These are phyloP conservation scores for Singerocomus rubriflavus DNA, from an alignment of 1,284 basidiomycete species.

Conservation along the genomic window DNA sequence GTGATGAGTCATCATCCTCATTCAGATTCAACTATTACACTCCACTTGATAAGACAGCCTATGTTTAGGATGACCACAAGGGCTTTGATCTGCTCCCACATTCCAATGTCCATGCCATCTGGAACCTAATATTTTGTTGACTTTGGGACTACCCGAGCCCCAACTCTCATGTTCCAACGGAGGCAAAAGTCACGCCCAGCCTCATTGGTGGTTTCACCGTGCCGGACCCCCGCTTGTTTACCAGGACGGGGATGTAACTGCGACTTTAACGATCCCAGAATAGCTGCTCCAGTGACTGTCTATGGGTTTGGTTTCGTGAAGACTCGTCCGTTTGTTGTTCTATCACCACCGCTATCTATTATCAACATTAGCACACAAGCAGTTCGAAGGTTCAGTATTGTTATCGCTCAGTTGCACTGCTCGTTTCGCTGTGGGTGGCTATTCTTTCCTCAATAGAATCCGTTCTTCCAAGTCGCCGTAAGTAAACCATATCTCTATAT, in stretches of 20 bases:
- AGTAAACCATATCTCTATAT: slow-evolving; percentile 1
- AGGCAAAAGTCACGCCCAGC: neutral
- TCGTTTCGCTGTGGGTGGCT: neutral
- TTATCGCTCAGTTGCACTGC: neutral
- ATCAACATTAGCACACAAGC: neutral
- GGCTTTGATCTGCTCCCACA: neutral
- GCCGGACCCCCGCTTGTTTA: neutral
- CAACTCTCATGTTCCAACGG: neutral
- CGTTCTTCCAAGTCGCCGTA: slow-evolving; percentile 1
- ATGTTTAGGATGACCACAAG: slow-evolving; percentile 12
- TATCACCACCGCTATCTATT: neutral
- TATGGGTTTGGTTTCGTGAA: neutral
- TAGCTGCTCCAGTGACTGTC: neutral
- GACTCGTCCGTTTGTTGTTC: neutral
- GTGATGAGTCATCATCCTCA: no score
- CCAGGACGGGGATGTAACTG: neutral
- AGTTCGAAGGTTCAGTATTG: neutral
- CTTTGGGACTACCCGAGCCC: neutral
- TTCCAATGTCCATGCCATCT: neutral
- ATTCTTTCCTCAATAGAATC: neutral
- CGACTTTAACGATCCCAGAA: neutral
- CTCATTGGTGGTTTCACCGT: neutral
- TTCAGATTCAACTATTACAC: no score
- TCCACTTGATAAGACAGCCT: slow-evolving; percentile 1
- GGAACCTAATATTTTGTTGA: slow-evolving; percentile 8